Base-by-base conservation (phyloP, 2,329 filamentous ascomycete genomes). In the Diaporthe sp. region DNA sequence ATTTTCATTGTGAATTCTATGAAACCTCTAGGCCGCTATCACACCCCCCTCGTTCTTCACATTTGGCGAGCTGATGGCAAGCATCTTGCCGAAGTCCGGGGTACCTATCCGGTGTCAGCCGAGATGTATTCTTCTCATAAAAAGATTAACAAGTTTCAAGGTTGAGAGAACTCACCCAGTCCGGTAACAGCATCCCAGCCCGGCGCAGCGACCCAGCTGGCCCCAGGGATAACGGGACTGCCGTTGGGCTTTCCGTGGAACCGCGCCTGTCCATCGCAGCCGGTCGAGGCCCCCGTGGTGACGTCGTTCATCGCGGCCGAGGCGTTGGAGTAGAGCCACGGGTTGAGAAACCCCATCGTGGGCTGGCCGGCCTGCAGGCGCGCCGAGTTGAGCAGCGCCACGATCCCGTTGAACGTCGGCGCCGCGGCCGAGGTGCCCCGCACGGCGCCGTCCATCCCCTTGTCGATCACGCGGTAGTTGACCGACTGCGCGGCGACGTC, bases 321-420 rank as follows among this genome's bases (percentile, higher is more conserved):
- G 22, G 73, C 76, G 3, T 50, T 47, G 10, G 58, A 56, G 74
- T 88, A 88, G 12, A 89, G 78, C 82, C 85, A 87, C 3, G 87
- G 86, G 77, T 88, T 88, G 39, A 88, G 74, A 76, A 88, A 88
- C 2, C 87, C 86, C 56, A 88, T 79, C 1, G 79, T 77, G 9
- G 84, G 77, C 77, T 85, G 85, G 2, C 86, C 85, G 27, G 84
- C 82, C 8, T 83, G 80, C 17, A 91, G 79, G 32, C 88, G 81
- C 2, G 86, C 86, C 59, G 89, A 87, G 77, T 92, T 92, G 44
- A 92, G 79, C 37, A 91, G 85, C 2, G 87, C 84, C 63, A 92
- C 82, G 70, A 92, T 85, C 25, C 85, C 88, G 1, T 88, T 88
- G 63, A 90, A 86, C 0, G 88, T 83, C 0, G 91, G 91, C 0